A percentile compares a stretch with the other conserved stretches of the same genome.
Conservation (phyloP, 768 basidiomycete genomes). For the Cystobasidium tubakii region DNA sequence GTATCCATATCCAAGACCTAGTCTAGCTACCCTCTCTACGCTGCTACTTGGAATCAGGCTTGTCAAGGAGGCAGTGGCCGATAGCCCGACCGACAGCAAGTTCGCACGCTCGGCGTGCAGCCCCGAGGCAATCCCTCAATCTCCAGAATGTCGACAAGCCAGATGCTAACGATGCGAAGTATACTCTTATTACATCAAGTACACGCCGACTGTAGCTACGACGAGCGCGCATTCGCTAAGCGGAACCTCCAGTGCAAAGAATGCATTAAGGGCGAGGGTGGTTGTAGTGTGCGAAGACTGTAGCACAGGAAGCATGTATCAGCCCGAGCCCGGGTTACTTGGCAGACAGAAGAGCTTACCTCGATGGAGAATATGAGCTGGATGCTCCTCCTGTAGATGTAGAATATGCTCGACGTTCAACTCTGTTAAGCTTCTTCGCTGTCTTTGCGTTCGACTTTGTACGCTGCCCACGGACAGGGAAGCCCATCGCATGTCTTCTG, state of each 20-base stretch:
- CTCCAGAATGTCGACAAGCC: neutral
- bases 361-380: neutral
- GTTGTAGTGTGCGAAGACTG: neutral
- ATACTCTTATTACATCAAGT: neutral
- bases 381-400: conserved; percentile 34
- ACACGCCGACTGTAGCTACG: neutral
- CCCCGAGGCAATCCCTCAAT: no score
- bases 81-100: no score
- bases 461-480: conserved; percentile 90
- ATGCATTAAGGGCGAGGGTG: conserved; percentile 1
- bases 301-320: neutral
- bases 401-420: conserved; percentile 59
- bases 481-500: conserved; percentile 80
- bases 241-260: conserved; percentile 13
- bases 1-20: no score
- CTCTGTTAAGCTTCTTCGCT: conserved; percentile 79
- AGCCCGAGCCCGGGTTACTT: neutral
- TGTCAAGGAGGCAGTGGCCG: no score
- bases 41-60: no score
- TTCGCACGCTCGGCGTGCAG: no score
- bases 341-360: neutral
- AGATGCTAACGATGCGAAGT: neutral
- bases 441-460: conserved; percentile 85
- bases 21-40: no score
- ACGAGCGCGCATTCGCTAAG: conserved; percentile 4